phyloP scores from a whole-genome alignment of 1,284 basidiomycete species.

The Ustilago nuda region DNA sequence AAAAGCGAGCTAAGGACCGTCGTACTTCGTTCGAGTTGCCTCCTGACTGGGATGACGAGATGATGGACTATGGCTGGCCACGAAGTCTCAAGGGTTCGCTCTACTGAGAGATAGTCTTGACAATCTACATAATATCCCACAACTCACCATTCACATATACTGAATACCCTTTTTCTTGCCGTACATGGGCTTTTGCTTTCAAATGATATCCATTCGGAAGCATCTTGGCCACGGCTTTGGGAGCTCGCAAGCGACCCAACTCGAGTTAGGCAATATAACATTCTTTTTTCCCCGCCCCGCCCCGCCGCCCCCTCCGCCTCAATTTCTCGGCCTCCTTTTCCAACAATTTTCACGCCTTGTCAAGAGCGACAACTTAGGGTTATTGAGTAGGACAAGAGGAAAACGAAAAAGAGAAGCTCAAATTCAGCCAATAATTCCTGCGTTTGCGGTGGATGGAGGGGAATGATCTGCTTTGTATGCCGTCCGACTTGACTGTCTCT shows the following conservation, averaged over 20 bases:
- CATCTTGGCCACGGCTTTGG: background rate
- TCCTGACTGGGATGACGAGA: slow-evolving; percentile 38
- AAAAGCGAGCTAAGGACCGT: slow-evolving; percentile 39
- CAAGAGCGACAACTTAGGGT: too few species aligned
- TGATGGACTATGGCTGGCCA: slow-evolving; percentile 52
- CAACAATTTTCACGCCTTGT: too few species aligned
- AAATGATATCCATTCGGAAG: background rate
- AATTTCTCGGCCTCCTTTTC: too few species aligned
- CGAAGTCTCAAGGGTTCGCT: slow-evolving; percentile 52
- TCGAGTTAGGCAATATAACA: too few species aligned
- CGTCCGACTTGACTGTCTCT: too few species aligned
- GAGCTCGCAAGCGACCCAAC: too few species aligned
- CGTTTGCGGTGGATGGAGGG: background rate
- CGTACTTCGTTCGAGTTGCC: slow-evolving; percentile 39
- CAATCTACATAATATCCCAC: background rate
- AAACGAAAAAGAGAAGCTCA: background rate
- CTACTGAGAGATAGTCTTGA: slow-evolving; percentile 21
- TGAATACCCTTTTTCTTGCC: slow-evolving; percentile 2
- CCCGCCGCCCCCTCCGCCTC: too few species aligned
- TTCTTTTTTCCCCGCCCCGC: too few species aligned
- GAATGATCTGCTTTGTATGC: too few species aligned
- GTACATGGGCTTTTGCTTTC: background rate
- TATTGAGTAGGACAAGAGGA: background rate
- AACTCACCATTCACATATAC: background rate
- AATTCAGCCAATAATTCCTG: background rate